Percentiles rank a stretch among this genome's conserved stretches.
phyloP scores from a whole-genome alignment of 2,329 filamentous ascomycete genomes.

The Fusarium sp. region DNA sequence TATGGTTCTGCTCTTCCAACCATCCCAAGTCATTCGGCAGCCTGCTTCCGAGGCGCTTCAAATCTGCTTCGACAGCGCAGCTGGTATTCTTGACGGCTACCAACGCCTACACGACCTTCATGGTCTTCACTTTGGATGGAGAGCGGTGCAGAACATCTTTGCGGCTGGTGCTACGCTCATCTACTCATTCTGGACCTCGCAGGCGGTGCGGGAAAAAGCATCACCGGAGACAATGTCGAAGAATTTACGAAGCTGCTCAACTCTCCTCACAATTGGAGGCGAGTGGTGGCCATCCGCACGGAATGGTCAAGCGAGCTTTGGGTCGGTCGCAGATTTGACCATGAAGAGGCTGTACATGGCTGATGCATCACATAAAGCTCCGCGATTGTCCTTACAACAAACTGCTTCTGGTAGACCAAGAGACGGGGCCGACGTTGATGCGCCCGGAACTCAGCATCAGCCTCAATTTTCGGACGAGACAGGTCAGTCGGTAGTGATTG shows the following conservation, averaged over 20 bases:
- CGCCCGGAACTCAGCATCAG: fast-evolving
- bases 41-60: background rate
- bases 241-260: background rate
- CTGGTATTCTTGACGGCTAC: background rate
- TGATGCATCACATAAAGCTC: background rate
- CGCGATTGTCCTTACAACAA: fast-evolving
- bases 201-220: background rate
- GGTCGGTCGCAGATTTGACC: background rate
- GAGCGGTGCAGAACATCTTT: background rate
- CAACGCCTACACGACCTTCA: background rate
- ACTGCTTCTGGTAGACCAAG: fast-evolving
- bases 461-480: background rate
- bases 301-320: background rate
- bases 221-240: background rate
- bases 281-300: background rate
- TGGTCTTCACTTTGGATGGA: background rate
- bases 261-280: background rate
- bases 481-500: background rate
- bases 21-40: background rate
- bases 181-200: background rate
- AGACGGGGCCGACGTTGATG: background rate
- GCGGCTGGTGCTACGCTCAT: background rate
- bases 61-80: background rate
- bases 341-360: background rate
- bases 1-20: background rate